Conservation (phyloP, 768 basidiomycete species). For the Suillus occidentalis region DNA sequence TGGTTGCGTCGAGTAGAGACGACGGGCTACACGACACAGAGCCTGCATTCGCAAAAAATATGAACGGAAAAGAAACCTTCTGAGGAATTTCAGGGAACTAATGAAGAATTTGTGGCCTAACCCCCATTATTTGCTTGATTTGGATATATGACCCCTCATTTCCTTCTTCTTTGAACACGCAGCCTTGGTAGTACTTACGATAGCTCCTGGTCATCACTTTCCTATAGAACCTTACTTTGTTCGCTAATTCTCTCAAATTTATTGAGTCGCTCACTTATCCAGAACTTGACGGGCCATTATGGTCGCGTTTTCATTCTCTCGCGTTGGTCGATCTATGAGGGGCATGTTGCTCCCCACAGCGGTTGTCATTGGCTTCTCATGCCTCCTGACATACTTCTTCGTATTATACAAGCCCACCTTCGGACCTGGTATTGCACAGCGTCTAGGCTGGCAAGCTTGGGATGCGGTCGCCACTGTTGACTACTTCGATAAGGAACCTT, state of each 20-base stretch:
- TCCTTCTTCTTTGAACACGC: not conserved
- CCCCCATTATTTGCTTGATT: not conserved
- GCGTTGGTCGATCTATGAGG: slow-evolving; percentile 50
- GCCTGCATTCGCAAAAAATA: slow-evolving; percentile 31
- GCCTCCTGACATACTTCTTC: slow-evolving; percentile 74
- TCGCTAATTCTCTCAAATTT: not conserved
- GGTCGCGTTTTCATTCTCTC: slow-evolving; percentile 38
- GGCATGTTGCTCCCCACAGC: slow-evolving; percentile 59
- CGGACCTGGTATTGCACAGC: slow-evolving; percentile 69
- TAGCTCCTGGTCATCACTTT: not conserved
- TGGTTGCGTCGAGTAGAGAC: slow-evolving; percentile 40
- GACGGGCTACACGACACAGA: slow-evolving; percentile 31
- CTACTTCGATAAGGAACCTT: slow-evolving; percentile 8
- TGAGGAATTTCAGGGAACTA: too few species aligned
- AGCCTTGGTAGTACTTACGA: not conserved
- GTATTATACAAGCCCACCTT: slow-evolving; percentile 77
- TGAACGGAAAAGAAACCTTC: not conserved
- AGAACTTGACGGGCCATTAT: slow-evolving; percentile 29
- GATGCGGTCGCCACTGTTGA: slow-evolving; percentile 51
- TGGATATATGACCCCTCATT: not conserved
- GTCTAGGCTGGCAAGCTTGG: slow-evolving; percentile 90
- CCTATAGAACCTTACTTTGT: not conserved
- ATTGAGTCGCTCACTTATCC: slow-evolving; percentile 13
- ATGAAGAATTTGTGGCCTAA: not conserved
- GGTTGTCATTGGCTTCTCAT: slow-evolving; percentile 64